Base-by-base conservation (phyloP, 441 rosid genomes). In the Gossypium davidsonii region DNA sequence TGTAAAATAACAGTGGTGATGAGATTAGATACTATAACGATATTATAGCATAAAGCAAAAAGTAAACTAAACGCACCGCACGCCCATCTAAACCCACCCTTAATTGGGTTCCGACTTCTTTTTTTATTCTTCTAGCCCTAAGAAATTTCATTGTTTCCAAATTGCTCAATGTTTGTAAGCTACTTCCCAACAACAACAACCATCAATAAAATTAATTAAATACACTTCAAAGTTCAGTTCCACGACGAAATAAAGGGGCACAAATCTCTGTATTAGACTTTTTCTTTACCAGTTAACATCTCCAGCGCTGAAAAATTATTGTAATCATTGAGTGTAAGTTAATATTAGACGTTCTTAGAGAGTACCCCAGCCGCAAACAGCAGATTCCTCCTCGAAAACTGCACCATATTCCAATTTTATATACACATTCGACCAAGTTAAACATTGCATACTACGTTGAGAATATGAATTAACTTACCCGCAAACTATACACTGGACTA, bases 301-400 rank as follows among this genome's bases (percentile, higher is more conserved):
- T 58, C 44, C 44, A 39, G 44, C 44, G 10, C 11, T 39, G 44
- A 39, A 39, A 39, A 9, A 39, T 7, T 39, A 8, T 39, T 39
- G 44, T 39, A 39, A 39, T 10, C 31, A 17, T 6, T 2, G 11
- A 2, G 31, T 4, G 17, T 15, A 21, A 9, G 15, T 15, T 51
- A 9, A 2, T 8, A 7, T 58, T 1, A 44, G 3, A 5, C 8
- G 1, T 23, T 83, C 80, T 86, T 92, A 14, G 92, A 84, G 74
- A 91, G 85, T 15, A 78, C 93, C 60, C 97, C 99, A 1, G 97
- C 92, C 1, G 91, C 97, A 73, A 94, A 92, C 53, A 92, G 88
- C 59, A 94, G 83, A 83, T 92, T 91, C 79, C 98, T 86, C 71
- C 91, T 83, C 18, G 97, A 92, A 78, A 91, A 94, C 97, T 94